Evolutionary conservation across 2,329 filamentous ascomycete genomes (phyloP).

Genomic region (Phaeosphaeria sp.): DNA sequence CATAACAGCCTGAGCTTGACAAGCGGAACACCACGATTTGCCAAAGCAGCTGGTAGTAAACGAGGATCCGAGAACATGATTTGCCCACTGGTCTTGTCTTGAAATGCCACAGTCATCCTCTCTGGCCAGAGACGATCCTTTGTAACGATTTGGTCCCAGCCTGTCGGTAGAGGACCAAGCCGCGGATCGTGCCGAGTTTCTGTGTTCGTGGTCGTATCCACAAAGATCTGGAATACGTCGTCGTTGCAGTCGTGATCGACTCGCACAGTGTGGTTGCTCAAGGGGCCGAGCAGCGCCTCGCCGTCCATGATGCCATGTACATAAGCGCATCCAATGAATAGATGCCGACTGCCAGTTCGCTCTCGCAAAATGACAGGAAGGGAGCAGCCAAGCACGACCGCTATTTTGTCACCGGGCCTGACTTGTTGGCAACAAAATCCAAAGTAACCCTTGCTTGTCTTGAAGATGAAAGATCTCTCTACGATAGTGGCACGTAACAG

Average conservation of each 20-base stretch:
- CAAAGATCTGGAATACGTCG: background rate
- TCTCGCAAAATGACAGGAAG: background rate
- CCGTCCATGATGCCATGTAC: constrained; percentile 8
- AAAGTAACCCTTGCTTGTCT: constrained; percentile 1
- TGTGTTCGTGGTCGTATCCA: background rate
- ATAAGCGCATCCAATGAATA: constrained; percentile 3
- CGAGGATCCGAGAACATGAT: constrained; percentile 5
- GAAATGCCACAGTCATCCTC: background rate
- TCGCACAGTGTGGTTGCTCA: background rate
- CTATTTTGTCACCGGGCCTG: background rate
- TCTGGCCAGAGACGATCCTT: background rate
- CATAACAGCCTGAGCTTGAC: background rate
- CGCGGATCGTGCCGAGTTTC: background rate
- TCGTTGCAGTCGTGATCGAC: background rate
- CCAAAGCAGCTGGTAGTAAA: background rate
- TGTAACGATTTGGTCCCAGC: background rate
- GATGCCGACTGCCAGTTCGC: background rate
- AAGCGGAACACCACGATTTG: background rate
- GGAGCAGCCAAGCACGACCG: constrained; percentile 1
- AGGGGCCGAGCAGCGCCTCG: constrained; percentile 3
- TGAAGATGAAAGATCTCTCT: background rate
- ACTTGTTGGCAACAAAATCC: background rate
- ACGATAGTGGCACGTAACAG: background rate
- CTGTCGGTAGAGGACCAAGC: background rate
- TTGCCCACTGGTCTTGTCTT: background rate